Evolutionary conservation across 345 rosid genomes (phyloP), one percentile per base, ranked within the genome.

Genomic region (Raphanus raphanistrum): DNA sequence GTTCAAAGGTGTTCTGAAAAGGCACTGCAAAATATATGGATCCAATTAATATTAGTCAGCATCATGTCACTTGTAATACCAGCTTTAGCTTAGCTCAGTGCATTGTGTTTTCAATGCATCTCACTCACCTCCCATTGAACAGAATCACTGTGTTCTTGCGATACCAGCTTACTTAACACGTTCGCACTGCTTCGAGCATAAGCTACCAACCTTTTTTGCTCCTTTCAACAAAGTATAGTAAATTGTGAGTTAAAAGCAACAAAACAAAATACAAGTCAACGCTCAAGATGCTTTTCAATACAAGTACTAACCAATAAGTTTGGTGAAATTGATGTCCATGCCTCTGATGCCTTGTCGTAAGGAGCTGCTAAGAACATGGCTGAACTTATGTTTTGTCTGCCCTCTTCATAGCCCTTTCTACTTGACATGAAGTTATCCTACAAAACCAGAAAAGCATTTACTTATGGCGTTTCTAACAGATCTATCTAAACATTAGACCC

Each of bases 291-390:
- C 38, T 33, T 72, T 48, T 32, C 7, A 43, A 43, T 57, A 50
- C 57, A 81, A 80, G 45, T 36, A 90, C 92, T 79, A 77, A 94
- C 98, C 93, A 64, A 12, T 66, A 82, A 52, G 81, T 75, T 94
- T 45, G 97, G 98, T 2, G 91, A 87, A 70, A 59, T 71, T 63
- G 83, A 15, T 21, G 98, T 94, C 98, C 98, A 94, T 57, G 93
- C 93, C 73, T 90, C 98, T 32, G 97, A 94, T 84, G 88, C 87
- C 85, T 83, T 90, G 83, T 94, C 98, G 79, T 92, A 92, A 60
- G 94, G 83, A 32, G 97, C 90, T 26, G 95, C 93, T 76, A 92
- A 76, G 85, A 92, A 94, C 97, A 92, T 89, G 58, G 90, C 87
- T 29, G 90, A 82, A 68, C 83, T 83, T 79, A 83, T 69, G 65